These are phyloP conservation scores for Fomes fomentarius DNA, from an alignment of 1,284 basidiomycete species.

Conservation along the genomic window DNA sequence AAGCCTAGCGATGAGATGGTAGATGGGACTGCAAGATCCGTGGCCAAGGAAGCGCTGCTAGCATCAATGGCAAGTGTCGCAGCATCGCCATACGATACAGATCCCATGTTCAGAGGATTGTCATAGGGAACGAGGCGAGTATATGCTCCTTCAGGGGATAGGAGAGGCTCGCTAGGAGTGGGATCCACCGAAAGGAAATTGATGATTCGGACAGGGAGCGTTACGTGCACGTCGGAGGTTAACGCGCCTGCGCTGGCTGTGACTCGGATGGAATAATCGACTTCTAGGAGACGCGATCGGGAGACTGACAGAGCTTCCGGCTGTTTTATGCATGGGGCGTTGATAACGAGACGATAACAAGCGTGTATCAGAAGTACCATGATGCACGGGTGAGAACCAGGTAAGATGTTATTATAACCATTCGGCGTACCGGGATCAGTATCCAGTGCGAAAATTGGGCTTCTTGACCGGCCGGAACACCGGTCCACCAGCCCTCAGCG, in stretches of 20 bases:
- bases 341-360: no score
- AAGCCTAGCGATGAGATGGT: background rate
- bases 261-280: constrained; percentile 78
- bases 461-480: constrained; percentile 67
- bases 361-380: no score
- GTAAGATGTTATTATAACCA: background rate
- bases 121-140: constrained; percentile 18
- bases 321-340: constrained; percentile 47
- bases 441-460: constrained; percentile 67
- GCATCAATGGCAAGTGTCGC: background rate
- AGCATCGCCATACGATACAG: background rate
- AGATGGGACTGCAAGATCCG: no score
- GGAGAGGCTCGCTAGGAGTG: constrained; percentile 48
- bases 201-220: constrained; percentile 74
- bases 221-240: constrained; percentile 65
- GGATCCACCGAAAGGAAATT: constrained; percentile 85
- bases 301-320: constrained; percentile 74
- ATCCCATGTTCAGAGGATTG: background rate
- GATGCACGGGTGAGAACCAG: background rate
- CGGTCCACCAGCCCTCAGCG: constrained; percentile 88
- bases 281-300: constrained; percentile 80
- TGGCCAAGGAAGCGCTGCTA: background rate
- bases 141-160: constrained; percentile 28
- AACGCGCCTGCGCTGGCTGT: constrained; percentile 69
- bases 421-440: constrained; percentile 69